Evolutionary conservation across 2,329 filamentous ascomycete genomes (phyloP).

Genomic region (Aspergillus hiratsukae): DNA sequence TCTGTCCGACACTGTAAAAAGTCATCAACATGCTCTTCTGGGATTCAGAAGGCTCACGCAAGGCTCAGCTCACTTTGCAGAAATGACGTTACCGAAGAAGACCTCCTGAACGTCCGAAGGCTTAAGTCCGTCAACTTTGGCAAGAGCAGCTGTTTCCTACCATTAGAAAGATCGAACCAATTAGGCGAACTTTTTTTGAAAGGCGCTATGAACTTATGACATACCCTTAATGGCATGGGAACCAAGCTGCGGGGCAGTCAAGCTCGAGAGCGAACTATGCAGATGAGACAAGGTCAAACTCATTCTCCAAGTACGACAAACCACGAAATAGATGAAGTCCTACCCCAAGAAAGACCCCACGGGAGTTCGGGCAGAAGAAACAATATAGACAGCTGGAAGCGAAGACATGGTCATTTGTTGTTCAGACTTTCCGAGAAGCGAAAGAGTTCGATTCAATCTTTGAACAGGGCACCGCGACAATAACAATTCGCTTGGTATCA

Average conservation of each 20-base stretch:
- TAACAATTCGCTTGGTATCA: not conserved
- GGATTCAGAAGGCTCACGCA: slow-evolving; percentile 1
- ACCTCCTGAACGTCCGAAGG: slow-evolving; percentile 89
- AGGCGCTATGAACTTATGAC: slow-evolving; percentile 17
- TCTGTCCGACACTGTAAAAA: slow-evolving; percentile 74
- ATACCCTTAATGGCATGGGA: slow-evolving; percentile 87
- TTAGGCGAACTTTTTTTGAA: not conserved
- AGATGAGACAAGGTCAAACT: slow-evolving; percentile 12
- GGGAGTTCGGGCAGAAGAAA: slow-evolving; percentile 84
- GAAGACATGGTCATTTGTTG: slow-evolving; percentile 60
- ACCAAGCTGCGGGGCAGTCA: slow-evolving; percentile 81
- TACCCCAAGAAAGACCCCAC: slow-evolving; percentile 93
- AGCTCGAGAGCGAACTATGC: slow-evolving; percentile 75
- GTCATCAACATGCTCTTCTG: slow-evolving; percentile 6
- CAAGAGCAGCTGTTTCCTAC: slow-evolving; percentile 60
- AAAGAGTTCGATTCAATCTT: not conserved
- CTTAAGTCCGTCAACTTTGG: slow-evolving; percentile 81
- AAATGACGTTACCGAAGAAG: slow-evolving; percentile 97
- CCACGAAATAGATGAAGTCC: slow-evolving; percentile 25
- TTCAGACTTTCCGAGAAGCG: not conserved
- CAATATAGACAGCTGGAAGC: slow-evolving; percentile 89
- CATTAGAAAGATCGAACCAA: slow-evolving; percentile 9
- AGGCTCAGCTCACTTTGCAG: slow-evolving; percentile 67
- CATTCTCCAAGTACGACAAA: slow-evolving; percentile 2
- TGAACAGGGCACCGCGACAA: not conserved